Base-by-base conservation (phyloP, 345 rosid genomes). In the Microthlaspi erraticum region DNA sequence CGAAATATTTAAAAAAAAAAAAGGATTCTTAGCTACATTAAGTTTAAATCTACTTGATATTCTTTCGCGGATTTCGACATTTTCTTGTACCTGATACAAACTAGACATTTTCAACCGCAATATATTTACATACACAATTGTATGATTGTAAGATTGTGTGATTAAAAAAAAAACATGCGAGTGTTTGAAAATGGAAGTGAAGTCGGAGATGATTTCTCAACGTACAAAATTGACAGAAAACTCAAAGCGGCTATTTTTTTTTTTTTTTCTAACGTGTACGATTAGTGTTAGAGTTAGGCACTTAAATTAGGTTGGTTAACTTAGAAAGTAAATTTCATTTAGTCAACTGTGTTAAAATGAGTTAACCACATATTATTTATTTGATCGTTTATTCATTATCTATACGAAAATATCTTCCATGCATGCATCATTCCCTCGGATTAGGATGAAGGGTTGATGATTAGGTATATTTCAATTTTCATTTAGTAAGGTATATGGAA, bases 381-480 rank as follows among this genome's bases (percentile, higher is more conserved):
- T 12, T 42, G 38, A 20, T 52, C 9, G 5, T 43, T 11, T 55
- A 34, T 34, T 46, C 7, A 37, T 46, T 56, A 65, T 6, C 10
- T 37, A 29, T 37, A 57, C 9, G 37, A 72, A 53, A 45, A 46
- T 55, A 64, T 72, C 65, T 55, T 53, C 17, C 64, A 26, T 56
- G 18, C n/a, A n/a, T n/a, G n/a, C 70, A 63, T 63, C 57, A 43
- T 33, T 53, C 10, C 57, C 16, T 43, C 20, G 13, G 29, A 39
- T 50, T 73, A 57, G 18, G 53, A 56, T 38, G 1, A 64, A 65
- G 18, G 36, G 16, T 56, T 54, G 16, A 43, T 45, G 49, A 54
- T 45, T 64, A 37, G 65, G 71, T 36, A 61, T 41, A 42, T 61
- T 31, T 71, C 68, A 31, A 31, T 60, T 50, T 71, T 43, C 31